Percentiles rank a stretch among this genome's conserved stretches.
Evolutionary conservation across 495 filamentous ascomycete species (phyloP).

Genomic region (Daldinia bambusicola): DNA sequence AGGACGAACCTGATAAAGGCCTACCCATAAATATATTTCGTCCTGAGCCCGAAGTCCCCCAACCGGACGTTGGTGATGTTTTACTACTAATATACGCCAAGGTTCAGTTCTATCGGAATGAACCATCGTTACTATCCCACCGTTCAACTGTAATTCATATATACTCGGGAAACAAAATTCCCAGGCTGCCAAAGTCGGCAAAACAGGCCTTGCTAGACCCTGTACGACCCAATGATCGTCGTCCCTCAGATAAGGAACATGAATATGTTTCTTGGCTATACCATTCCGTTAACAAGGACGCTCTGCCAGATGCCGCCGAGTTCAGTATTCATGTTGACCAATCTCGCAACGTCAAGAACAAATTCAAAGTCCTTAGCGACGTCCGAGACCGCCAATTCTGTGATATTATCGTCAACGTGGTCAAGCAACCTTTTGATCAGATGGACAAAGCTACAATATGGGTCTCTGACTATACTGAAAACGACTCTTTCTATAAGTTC

Average conservation of each 20-base stretch:
- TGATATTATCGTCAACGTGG: slow-evolving; percentile 80
- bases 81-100: slow-evolving; percentile 55
- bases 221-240: slow-evolving; percentile 5
- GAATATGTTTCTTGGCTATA: slow-evolving; percentile 57
- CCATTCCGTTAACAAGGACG: slow-evolving; percentile 53
- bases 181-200: slow-evolving; percentile 51
- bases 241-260: slow-evolving; percentile 42
- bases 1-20: slow-evolving; percentile 39
- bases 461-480: slow-evolving; percentile 86
- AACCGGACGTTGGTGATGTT: slow-evolving; percentile 52
- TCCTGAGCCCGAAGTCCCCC: slow-evolving; percentile 52
- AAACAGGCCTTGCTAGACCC: slow-evolving; percentile 43
- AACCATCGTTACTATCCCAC: slow-evolving; percentile 55
- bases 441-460: slow-evolving; percentile 70
- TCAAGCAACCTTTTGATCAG: slow-evolving; percentile 67
- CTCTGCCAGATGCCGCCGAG: slow-evolving; percentile 55
- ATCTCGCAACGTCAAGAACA: slow-evolving; percentile 60
- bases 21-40: slow-evolving; percentile 58
- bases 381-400: slow-evolving; percentile 65
- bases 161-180: slow-evolving; percentile 54
- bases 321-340: slow-evolving; percentile 54
- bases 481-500: slow-evolving; percentile 68
- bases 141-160: slow-evolving; percentile 50
- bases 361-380: slow-evolving; percentile 74
- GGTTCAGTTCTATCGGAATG: slow-evolving; percentile 48